These are phyloP conservation scores for Houttuynia cordata DNA, from an alignment of 164 flowering plant genomes.

Conservation along the genomic window DNA sequence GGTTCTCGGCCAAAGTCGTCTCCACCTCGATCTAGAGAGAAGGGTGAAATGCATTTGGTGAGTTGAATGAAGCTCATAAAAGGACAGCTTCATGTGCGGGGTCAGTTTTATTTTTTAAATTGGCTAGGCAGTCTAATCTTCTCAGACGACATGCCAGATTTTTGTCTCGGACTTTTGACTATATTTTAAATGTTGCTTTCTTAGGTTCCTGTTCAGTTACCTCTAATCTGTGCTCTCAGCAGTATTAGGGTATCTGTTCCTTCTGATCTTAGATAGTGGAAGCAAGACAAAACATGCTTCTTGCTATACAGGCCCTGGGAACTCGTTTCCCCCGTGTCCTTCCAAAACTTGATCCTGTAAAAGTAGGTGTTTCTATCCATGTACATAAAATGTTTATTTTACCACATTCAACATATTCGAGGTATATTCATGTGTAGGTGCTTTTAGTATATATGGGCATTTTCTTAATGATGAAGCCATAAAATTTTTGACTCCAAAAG, in stretches of 20 bases:
- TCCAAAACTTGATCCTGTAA: slow-evolving; percentile 92
- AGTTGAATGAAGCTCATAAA: slow-evolving; percentile 31
- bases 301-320: slow-evolving; percentile 71
- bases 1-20: slow-evolving; percentile 86
- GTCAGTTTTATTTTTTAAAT: slow-evolving; percentile 16
- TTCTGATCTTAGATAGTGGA: slow-evolving; percentile 78
- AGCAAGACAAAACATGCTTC: slow-evolving; percentile 73
- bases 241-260: slow-evolving; percentile 68
- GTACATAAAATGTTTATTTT: no score
- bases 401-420: no score
- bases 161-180: not conserved
- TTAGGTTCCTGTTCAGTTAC: slow-evolving; percentile 92
- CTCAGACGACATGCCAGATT: not conserved
- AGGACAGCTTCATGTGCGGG: slow-evolving; percentile 16
- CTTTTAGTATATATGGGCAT: no score
- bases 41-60: slow-evolving; percentile 99
- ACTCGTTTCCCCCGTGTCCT: slow-evolving; percentile 77
- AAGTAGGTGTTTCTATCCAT: slow-evolving; percentile 28
- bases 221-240: slow-evolving; percentile 78
- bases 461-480: no score
- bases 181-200: not conserved
- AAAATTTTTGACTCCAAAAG: no score
- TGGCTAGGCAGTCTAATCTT: slow-evolving; percentile 10
- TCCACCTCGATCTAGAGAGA: slow-evolving; percentile 87
- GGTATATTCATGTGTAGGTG: no score